phyloP scores from a whole-genome alignment of 257 asterid genomes.

The Handroanthus guayacan region DNA sequence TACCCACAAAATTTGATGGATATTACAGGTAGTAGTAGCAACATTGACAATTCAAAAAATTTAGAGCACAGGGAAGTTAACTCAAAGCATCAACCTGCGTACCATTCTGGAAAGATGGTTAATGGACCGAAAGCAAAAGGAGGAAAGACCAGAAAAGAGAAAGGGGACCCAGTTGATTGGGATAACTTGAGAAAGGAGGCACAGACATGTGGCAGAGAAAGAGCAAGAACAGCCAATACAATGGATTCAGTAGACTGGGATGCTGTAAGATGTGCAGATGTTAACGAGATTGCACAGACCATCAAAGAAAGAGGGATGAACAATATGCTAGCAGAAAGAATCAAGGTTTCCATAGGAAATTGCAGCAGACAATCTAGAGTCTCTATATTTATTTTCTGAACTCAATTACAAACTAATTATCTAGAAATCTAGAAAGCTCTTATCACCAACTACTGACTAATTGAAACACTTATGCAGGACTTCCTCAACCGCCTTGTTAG shows the following conservation, averaged over 20 bases:
- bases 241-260: constrained; percentile 98
- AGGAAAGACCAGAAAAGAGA: constrained; percentile 59
- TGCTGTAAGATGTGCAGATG: constrained; percentile 82
- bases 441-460: constrained; percentile 34
- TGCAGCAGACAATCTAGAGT: constrained; percentile 24
- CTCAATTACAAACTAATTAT: constrained; percentile 12
- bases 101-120: constrained; percentile 41
- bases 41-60: constrained; percentile 42
- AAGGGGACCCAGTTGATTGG: constrained; percentile 66
- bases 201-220: constrained; percentile 48
- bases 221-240: constrained; percentile 59
- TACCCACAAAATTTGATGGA: constrained; percentile 44
- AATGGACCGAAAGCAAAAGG: constrained; percentile 55
- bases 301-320: constrained; percentile 98
- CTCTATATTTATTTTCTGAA: neutral
- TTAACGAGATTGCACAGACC: constrained; percentile 76
- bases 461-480: constrained; percentile 59
- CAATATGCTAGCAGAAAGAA: constrained; percentile 90
- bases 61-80: constrained; percentile 55
- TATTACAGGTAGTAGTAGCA: constrained; percentile 55
- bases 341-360: constrained; percentile 59
- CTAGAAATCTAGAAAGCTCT: constrained; percentile 24
- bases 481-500: constrained; percentile 82
- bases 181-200: constrained; percentile 72
- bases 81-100: constrained; percentile 43